Conservation (phyloP, 73 alveolate species). For the Paramecium caudatum region DNA sequence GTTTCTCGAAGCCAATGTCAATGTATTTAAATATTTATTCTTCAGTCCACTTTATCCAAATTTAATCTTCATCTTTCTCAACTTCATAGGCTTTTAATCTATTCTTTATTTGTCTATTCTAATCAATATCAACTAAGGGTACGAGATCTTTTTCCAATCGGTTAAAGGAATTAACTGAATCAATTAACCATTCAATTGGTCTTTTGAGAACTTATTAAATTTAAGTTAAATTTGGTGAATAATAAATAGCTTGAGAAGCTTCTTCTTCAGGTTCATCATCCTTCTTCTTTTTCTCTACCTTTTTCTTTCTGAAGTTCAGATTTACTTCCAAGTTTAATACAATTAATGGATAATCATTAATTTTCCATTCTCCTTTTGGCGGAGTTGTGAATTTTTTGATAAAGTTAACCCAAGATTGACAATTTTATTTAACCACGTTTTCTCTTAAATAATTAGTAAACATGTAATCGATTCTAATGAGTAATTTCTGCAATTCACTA, state of each 20-base stretch:
- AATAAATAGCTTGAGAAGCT: not conserved
- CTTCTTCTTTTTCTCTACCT: not conserved
- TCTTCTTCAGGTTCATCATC: constrained; percentile 69
- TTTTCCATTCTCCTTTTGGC: constrained; percentile 59
- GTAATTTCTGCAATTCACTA: constrained; percentile 64
- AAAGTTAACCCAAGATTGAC: constrained; percentile 59
- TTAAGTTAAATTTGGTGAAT: constrained; percentile 40
- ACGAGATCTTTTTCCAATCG: constrained; percentile 72
- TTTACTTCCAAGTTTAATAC: constrained; percentile 68
- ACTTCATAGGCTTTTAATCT: constrained; percentile 66
- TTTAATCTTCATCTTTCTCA: constrained; percentile 50
- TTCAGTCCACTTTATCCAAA: constrained; percentile 68
- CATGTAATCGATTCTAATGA: constrained; percentile 73
- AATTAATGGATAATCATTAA: constrained; percentile 72
- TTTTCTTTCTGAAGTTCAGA: constrained; percentile 50
- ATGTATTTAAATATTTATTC: constrained; percentile 43
- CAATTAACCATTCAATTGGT: constrained; percentile 64
- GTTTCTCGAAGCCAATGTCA: constrained; percentile 61
- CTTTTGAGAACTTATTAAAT: constrained; percentile 14
- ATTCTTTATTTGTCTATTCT: not conserved
- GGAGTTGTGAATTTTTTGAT: constrained; percentile 71
- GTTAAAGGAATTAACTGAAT: constrained; percentile 65
- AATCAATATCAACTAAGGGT: constrained; percentile 72
- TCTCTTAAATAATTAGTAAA: constrained; percentile 69
- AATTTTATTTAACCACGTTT: constrained; percentile 71